Evolutionary conservation across 176 grass and related monocot species (phyloP).

Genomic region (Zoysia japonica): DNA sequence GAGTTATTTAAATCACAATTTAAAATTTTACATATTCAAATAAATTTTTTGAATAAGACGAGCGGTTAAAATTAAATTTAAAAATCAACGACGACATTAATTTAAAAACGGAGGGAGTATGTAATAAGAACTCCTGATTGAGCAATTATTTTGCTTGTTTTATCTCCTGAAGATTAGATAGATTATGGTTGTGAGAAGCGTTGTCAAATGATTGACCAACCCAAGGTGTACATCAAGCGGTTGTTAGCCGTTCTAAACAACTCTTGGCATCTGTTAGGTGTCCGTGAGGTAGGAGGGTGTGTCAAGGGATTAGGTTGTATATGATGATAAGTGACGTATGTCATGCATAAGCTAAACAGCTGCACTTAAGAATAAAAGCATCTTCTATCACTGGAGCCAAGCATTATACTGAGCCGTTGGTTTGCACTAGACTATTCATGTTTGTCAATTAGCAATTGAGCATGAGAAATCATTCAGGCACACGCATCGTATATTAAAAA

Average conservation of each 20-base stretch:
- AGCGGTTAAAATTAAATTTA: too few species aligned
- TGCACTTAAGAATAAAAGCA: slow-evolving; percentile 11
- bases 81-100: too few species aligned
- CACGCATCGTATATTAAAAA: background rate
- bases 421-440: slow-evolving; percentile 22
- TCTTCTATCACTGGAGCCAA: background rate
- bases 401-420: slow-evolving; percentile 27
- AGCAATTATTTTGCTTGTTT: background rate
- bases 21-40: too few species aligned
- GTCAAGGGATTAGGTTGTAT: slow-evolving; percentile 36
- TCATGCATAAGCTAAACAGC: slow-evolving; percentile 34
- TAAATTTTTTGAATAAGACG: too few species aligned
- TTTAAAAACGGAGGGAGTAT: too few species aligned
- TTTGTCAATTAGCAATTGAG: slow-evolving; percentile 15
- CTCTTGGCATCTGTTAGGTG: slow-evolving; percentile 38
- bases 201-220: slow-evolving; percentile 23
- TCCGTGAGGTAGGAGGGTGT: slow-evolving; percentile 15
- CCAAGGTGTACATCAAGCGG: slow-evolving; percentile 15
- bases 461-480: background rate
- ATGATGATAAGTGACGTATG: slow-evolving; percentile 17
- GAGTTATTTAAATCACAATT: too few species aligned
- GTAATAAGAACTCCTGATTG: too few species aligned
- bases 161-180: slow-evolving; percentile 28
- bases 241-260: background rate
- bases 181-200: background rate